Evolutionary conservation across 2,329 filamentous ascomycete genomes (phyloP).

Genomic region (Beauveria medogensis): DNA sequence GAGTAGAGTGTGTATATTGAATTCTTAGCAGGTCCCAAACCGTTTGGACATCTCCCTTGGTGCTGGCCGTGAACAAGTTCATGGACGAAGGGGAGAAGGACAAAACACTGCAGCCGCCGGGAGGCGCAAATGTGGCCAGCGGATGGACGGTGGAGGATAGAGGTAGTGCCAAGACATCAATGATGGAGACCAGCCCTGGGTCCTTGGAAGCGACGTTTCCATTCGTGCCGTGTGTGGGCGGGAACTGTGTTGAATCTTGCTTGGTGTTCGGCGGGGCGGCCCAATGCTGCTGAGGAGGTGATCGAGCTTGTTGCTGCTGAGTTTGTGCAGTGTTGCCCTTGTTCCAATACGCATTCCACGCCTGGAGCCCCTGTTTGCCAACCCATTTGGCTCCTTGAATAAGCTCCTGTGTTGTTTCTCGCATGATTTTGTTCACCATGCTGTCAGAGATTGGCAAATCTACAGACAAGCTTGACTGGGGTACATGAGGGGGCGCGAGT

Average conservation of each 20-base stretch:
- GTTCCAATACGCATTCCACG: conserved; percentile 77
- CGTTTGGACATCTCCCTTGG: conserved; percentile 74
- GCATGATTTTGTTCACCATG: conserved; percentile 67
- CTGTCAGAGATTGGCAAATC: conserved; percentile 67
- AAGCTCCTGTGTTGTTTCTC: conserved; percentile 70
- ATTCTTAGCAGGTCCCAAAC: conserved; percentile 71
- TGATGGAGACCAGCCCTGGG: conserved; percentile 64
- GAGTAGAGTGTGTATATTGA: conserved; percentile 54
- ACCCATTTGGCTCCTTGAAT: conserved; percentile 70
- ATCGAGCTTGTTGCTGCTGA: conserved; percentile 35
- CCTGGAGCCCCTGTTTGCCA: conserved; percentile 66
- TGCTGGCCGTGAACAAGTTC: conserved; percentile 69
- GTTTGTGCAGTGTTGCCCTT: conserved; percentile 35
- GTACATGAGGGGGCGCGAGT: conserved; percentile 61
- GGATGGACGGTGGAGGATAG: conserved; percentile 49
- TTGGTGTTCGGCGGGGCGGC: conserved; percentile 30
- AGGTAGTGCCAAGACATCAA: conserved; percentile 58
- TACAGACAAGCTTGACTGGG: conserved; percentile 56
- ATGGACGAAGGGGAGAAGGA: conserved; percentile 70
- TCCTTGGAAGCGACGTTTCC: conserved; percentile 54
- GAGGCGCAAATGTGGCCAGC: conserved; percentile 61
- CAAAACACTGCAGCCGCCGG: conserved; percentile 70
- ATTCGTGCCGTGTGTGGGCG: conserved; percentile 62
- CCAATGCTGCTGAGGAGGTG: conserved; percentile 43
- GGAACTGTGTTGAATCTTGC: conserved; percentile 50